Conservation (phyloP, 768 basidiomycete species). For the Pisolithus orientalis region DNA sequence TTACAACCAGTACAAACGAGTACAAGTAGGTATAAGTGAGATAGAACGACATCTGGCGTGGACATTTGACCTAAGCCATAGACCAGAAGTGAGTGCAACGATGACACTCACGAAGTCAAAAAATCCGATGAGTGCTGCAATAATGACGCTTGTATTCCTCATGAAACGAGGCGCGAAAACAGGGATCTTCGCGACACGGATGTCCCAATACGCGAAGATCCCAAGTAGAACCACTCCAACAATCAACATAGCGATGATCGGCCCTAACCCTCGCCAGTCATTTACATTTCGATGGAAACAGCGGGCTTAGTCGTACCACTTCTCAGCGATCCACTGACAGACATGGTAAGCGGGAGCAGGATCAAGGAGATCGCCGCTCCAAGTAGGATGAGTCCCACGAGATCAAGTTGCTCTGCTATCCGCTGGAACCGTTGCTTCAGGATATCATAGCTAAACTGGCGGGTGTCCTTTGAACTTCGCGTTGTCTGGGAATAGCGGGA, state of each 20-base stretch:
- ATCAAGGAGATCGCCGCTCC: conserved; percentile 45
- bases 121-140: conserved; percentile 55
- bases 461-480: conserved; percentile 23
- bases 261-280: conserved; percentile 26
- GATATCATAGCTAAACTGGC: conserved; percentile 38
- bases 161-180: conserved; percentile 58
- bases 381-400: conserved; percentile 46
- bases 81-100: background rate
- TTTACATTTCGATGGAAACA: conserved; percentile 4
- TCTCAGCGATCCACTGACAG: conserved; percentile 36
- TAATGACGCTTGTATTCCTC: conserved; percentile 50
- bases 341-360: conserved; percentile 47
- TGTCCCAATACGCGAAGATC: conserved; percentile 40
- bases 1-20: conserved; percentile 54
- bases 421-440: conserved; percentile 9
- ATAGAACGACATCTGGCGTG: conserved; percentile 51
- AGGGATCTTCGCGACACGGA: conserved; percentile 47
- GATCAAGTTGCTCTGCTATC: conserved; percentile 35
- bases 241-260: conserved; percentile 46
- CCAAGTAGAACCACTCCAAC: conserved; percentile 41
- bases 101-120: conserved; percentile 47
- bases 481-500: too few relatives aligned
- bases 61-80: conserved; percentile 32
- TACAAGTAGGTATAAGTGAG: conserved; percentile 70
- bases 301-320: conserved; percentile 32